Evolutionary conservation across 2,329 filamentous ascomycete genomes (phyloP).

Genomic region (Aspergillus ochraceoroseus): DNA sequence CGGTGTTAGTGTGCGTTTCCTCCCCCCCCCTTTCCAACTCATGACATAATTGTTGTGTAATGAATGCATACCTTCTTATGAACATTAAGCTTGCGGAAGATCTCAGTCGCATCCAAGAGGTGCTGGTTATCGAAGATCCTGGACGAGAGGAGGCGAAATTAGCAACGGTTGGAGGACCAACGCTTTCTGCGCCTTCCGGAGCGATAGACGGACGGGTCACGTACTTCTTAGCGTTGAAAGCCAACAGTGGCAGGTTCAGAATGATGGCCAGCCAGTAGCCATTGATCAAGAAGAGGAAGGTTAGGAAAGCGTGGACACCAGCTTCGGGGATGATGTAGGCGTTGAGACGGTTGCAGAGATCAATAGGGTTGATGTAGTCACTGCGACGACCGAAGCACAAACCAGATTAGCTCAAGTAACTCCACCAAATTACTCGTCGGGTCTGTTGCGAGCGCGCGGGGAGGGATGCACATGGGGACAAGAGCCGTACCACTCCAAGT

Average conservation of each 20-base stretch:
- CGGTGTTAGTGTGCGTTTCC: constrained; percentile 14
- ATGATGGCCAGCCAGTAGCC: constrained; percentile 95
- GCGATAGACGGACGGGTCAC: constrained; percentile 38
- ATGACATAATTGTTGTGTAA: constrained; percentile 10
- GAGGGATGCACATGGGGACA: too few species aligned
- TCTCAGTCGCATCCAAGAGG: constrained; percentile 94
- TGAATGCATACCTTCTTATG: constrained; percentile 78
- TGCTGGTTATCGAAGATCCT: constrained; percentile 98
- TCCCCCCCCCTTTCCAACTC: not conserved
- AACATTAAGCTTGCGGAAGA: constrained; percentile 97
- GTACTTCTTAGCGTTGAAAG: constrained; percentile 97
- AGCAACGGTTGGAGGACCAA: constrained; percentile 11
- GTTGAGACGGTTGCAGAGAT: constrained; percentile 99
- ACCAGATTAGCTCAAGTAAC: constrained; percentile 28
- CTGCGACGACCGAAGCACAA: constrained; percentile 45
- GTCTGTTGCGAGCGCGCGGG: too few species aligned
- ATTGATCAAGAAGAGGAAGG: constrained; percentile 93
- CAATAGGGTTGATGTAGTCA: constrained; percentile 99
- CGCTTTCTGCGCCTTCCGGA: not conserved
- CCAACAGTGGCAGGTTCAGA: constrained; percentile 85
- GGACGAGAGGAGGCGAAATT: constrained; percentile 20
- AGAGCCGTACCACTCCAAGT: constrained; percentile 83
- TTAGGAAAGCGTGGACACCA: constrained; percentile 92
- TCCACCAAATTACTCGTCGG: not conserved
- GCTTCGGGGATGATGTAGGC: constrained; percentile 99